Conservation (phyloP, 1,139 yeast species). For the Wickerhamomyces sp. region DNA sequence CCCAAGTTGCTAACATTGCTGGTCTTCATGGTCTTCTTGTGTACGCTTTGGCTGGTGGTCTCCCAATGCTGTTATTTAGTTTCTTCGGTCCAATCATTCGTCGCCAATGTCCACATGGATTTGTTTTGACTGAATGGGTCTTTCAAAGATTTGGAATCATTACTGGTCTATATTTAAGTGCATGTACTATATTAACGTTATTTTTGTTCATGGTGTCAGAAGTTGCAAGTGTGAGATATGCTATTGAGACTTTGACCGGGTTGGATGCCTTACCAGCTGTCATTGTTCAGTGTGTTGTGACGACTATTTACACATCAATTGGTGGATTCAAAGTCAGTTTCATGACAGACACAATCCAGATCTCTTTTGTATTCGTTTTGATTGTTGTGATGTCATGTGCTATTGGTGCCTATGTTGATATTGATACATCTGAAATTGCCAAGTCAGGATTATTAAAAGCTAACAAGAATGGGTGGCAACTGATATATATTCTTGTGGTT, state of each 20-base stretch:
- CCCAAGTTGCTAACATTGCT: constrained; percentile 79
- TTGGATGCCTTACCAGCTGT: constrained; percentile 76
- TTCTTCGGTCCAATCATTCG: constrained; percentile 78
- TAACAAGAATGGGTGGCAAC: constrained; percentile 81
- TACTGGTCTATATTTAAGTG: constrained; percentile 71
- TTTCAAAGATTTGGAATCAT: constrained; percentile 70
- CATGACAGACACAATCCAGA: constrained; percentile 84
- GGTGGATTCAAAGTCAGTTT: constrained; percentile 93
- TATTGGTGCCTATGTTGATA: constrained; percentile 71
- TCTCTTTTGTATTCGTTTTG: constrained; percentile 63
- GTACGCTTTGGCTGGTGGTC: constrained; percentile 74
- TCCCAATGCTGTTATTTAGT: constrained; percentile 82
- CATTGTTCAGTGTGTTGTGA: constrained; percentile 82
- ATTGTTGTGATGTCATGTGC: constrained; percentile 73
- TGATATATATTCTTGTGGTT: constrained; percentile 74
- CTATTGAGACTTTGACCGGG: constrained; percentile 75
- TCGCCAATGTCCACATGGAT: constrained; percentile 80
- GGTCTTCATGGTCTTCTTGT: constrained; percentile 88
- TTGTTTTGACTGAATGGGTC: constrained; percentile 94
- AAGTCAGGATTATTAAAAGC: constrained; percentile 63
- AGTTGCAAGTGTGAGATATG: constrained; percentile 71
- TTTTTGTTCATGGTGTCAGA: constrained; percentile 88
- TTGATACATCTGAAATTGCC: constrained; percentile 59
- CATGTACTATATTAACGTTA: constrained; percentile 81
- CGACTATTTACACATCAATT: constrained; percentile 78